Base-by-base conservation (phyloP, 495 filamentous ascomycete species). In the Aspergillus sclerotiicarbonarius region DNA sequence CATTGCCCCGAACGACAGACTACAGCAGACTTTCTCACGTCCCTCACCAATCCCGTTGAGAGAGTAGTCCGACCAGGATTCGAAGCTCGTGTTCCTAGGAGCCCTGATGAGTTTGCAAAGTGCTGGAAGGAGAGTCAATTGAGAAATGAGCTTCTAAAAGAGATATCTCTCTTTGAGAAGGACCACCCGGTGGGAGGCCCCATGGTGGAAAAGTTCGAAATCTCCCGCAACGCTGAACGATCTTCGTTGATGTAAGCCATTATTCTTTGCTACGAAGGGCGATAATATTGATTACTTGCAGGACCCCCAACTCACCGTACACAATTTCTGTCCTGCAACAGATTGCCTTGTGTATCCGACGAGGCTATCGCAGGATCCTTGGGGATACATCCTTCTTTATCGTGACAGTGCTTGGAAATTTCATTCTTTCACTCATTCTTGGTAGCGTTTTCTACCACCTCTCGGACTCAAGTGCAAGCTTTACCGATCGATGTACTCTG, bases 361-460 rank as follows among this genome's bases (percentile, higher is more conserved):
- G 82, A 12, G 76, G 68, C 0, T 80, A 76, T 50, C 75, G 77
- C 50, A 67, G 75, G 25, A 71, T 96, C 5, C 75, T 66, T 13
- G 86, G 84, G n/a, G 90, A 96, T 62, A 79, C 86, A 43, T 86
- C 77, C 59, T 68, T 91, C 48, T 86, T 85, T 2, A 53, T 91
- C 19, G 82, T 82, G 3, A 71, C 82, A 25, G 72, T 92, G 8
- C 76, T 93, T 57, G 88, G 84, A 20, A 91, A 94, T 63, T 74
- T 81, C 51, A 63, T 82, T 60, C 86, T 91, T 79, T 77, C 88
- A 16, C 74, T 96, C 31, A 85, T 96, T 67, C 82, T 94, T 67
- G 82, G 84, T 37, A 87, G 82, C 64, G 86, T 95, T 50, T 93
- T 92, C 74, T 94, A 86, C 71, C 87, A 92, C 62, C 70, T 90